phyloP scores from a whole-genome alignment of 257 asterid species.

The Schizonepeta tenuifolia region DNA sequence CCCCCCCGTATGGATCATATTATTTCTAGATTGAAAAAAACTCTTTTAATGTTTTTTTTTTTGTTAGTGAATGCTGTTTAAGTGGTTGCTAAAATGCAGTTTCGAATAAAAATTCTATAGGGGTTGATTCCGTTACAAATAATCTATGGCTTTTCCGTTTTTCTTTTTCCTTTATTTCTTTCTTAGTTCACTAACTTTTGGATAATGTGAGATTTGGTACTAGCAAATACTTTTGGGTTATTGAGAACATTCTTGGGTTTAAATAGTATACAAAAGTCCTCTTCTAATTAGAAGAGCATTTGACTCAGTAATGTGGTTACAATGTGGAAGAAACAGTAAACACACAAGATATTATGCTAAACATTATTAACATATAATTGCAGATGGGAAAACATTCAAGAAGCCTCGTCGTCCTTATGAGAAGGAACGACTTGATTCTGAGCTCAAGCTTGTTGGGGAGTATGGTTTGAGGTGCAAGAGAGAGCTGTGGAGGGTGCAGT shows the following conservation, averaged over 20 bases:
- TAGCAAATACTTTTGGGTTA: not conserved
- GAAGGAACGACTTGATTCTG: conserved; percentile 91
- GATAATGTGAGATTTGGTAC: no score
- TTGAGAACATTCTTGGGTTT: not conserved
- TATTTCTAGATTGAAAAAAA: not conserved
- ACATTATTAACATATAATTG: not conserved
- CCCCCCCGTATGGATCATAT: no score
- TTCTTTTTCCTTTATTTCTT: not conserved
- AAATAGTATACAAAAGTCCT: not conserved
- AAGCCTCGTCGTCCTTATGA: conserved; percentile 91
- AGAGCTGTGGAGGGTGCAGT: conserved; percentile 94
- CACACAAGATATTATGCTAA: not conserved
- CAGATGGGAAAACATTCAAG: conserved; percentile 92
- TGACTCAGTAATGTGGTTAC: not conserved
- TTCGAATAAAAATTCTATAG: not conserved
- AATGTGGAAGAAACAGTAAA: not conserved
- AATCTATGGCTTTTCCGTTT: not conserved
- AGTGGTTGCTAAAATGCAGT: not conserved
- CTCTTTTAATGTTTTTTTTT: no score
- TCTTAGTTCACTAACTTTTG: no score
- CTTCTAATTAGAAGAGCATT: not conserved
- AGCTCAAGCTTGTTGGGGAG: conserved; percentile 83
- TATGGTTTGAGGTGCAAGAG: conserved; percentile 88
- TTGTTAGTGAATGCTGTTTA: not conserved
- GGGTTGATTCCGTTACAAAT: not conserved